Evolutionary conservation across 176 grass and related monocot species (phyloP), one percentile per base, ranked within the genome.

Genomic region (Phragmites australis): DNA sequence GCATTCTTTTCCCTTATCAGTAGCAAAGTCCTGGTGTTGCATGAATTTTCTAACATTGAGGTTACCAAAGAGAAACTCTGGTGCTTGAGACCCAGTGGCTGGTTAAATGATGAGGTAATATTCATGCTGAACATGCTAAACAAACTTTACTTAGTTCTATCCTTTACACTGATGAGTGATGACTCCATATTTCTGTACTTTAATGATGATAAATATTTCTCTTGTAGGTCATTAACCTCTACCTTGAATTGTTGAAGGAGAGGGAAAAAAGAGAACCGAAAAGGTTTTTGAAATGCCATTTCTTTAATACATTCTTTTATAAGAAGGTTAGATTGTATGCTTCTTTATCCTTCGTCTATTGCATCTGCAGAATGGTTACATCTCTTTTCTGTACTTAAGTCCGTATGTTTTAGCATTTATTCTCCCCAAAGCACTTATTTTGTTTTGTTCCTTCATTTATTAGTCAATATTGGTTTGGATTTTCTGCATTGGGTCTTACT

Each of bases 271-370:
- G 94, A 85, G 85, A 93, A 67, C 86, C 91, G 1, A 54, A 77
- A 54, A 91, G 53, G 69, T 97, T 87, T 81, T 55, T 91, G 66
- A 97, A 91, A 76, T 97, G 91, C 52, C 94, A 97, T 87, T 97
- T 97, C 88, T 97, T 93, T 54, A 97, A 97, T 87, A 91, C 91
- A 59, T 97, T 97, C 76, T 97, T 97, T 80, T 97, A 97, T 85
- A 93, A 93, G 68, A 97, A 89, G 94, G 94, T 97, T 86, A 83
- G 75, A 72, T 79, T 19, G 42, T 82, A 75, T 73, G 55, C 41
- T 68, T 80, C n/a, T 66, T 70, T 60, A 83, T 46, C 27, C 59
- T 63, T 76, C 19, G 51, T 22, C 4, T 76, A 50, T 50, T 61
- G 17, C 6, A 59, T 76, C 13, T 46, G 8, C 57, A 61, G 55